These are phyloP conservation scores for Penicillium concentricum DNA, from an alignment of 2,329 filamentous ascomycete genomes.

Conservation along the genomic window DNA sequence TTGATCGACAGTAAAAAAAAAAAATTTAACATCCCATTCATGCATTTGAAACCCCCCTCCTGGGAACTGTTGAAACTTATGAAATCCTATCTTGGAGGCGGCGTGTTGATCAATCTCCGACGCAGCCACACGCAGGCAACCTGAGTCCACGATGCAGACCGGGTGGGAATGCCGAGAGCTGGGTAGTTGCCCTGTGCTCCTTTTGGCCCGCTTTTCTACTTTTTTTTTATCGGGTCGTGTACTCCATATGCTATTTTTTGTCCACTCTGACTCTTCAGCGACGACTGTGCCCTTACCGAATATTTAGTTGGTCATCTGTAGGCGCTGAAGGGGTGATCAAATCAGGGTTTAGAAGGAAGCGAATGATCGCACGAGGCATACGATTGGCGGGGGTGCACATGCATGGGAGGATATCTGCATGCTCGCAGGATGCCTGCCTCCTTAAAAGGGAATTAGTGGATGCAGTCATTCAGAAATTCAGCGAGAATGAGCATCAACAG, in stretches of 20 bases:
- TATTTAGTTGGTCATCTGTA: slow-evolving; percentile 11
- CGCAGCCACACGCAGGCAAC: slow-evolving; percentile 18
- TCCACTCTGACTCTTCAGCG: background rate
- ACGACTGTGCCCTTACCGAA: slow-evolving; percentile 6
- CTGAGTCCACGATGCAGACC: slow-evolving; percentile 19
- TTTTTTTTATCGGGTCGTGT: background rate
- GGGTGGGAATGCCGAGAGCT: slow-evolving; percentile 24
- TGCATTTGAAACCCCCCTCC: slow-evolving; percentile 4
- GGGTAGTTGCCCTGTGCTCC: slow-evolving; percentile 21
- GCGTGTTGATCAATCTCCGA: slow-evolving; percentile 16
- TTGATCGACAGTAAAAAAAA: slow-evolving; percentile 11
- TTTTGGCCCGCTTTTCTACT: slow-evolving; percentile 19
- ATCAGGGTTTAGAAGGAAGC: slow-evolving; percentile 7
- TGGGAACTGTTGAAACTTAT: slow-evolving; percentile 2
- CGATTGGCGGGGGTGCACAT: slow-evolving; percentile 10
- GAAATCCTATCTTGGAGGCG: slow-evolving; percentile 8
- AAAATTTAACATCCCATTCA: slow-evolving; percentile 6
- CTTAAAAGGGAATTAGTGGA: slow-evolving; percentile 4
- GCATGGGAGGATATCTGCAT: slow-evolving; percentile 13
- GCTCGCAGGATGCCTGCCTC: slow-evolving; percentile 3
- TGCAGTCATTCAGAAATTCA: slow-evolving; percentile 9
- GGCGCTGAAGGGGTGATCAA: slow-evolving; percentile 11
- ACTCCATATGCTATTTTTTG: background rate
- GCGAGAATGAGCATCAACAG: slow-evolving; percentile 2
- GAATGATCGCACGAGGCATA: slow-evolving; percentile 11